Conservation (phyloP, 768 basidiomycete species). For the Pleurotus cornucopiae region DNA sequence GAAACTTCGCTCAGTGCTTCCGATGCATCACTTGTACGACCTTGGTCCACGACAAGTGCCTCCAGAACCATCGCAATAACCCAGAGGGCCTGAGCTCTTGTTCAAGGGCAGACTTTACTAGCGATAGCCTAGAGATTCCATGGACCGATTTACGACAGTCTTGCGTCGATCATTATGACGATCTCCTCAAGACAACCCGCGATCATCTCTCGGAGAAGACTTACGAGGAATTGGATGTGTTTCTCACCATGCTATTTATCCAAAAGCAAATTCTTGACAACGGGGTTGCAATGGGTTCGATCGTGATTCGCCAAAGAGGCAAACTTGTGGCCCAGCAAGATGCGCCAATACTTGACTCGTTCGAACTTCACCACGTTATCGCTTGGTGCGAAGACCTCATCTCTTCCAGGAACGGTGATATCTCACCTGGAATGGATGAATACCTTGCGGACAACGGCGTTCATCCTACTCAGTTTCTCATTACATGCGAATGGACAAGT, state of each 20-base stretch:
- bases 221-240: constrained; percentile 69
- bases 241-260: constrained; percentile 55
- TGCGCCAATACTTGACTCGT: constrained; percentile 38
- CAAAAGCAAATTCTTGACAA: constrained; percentile 66
- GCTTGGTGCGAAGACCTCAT: constrained; percentile 49
- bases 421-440: constrained; percentile 46
- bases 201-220: constrained; percentile 43
- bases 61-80: constrained; percentile 14
- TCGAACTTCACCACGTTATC: constrained; percentile 57
- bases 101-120: constrained; percentile 30
- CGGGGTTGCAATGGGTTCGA: constrained; percentile 62
- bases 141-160: constrained; percentile 51
- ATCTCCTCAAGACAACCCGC: constrained; percentile 35
- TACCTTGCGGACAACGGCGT: constrained; percentile 49
- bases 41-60: constrained; percentile 57
- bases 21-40: constrained; percentile 59
- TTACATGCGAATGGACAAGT: constrained; percentile 68
- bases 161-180: constrained; percentile 48
- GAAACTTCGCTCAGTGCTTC: constrained; percentile 55
- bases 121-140: constrained; percentile 47
- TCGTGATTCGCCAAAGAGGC: constrained; percentile 44
- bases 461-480: constrained; percentile 32
- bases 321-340: constrained; percentile 22
- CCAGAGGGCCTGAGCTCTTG: constrained; percentile 34
- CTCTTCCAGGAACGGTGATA: constrained; percentile 30